Evolutionary conservation across 768 basidiomycete species (phyloP).

Genomic region (Rhizopogon salebrosus): DNA sequence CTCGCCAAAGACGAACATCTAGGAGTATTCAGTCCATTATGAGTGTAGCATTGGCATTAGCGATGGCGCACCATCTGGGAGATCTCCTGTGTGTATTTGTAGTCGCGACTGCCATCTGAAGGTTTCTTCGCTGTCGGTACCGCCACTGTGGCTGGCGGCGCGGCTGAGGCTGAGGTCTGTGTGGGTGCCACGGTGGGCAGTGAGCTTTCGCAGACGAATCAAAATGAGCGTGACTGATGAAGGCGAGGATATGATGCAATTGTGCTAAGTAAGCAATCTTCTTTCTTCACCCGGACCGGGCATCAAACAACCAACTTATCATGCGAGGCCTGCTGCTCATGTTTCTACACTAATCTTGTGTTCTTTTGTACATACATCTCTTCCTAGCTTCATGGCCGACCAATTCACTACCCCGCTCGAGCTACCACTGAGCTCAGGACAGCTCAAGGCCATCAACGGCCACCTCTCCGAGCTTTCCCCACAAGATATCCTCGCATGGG

Average conservation of each 20-base stretch:
- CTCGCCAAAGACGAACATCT: conserved; percentile 98
- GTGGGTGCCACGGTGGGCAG: conserved; percentile 5
- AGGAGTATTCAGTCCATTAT: background rate
- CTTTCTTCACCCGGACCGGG: too few species aligned
- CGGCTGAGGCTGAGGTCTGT: conserved; percentile 2
- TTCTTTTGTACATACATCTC: background rate
- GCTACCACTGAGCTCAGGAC: conserved; percentile 52
- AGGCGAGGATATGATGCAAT: background rate
- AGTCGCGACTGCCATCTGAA: conserved; percentile 40
- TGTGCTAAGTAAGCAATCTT: background rate
- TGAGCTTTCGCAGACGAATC: background rate
- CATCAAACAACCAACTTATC: too few species aligned
- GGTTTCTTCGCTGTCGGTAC: conserved; percentile 5
- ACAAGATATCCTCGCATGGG: conserved; percentile 85
- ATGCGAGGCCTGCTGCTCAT: background rate
- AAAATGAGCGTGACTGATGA: too few species aligned
- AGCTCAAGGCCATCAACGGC: conserved; percentile 66
- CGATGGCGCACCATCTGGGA: conserved; percentile 79
- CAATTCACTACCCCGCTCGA: conserved; percentile 40
- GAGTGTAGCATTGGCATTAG: background rate
- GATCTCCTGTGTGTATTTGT: conserved; percentile 90
- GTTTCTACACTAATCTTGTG: background rate
- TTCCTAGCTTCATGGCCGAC: conserved; percentile 6
- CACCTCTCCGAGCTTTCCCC: conserved; percentile 69
- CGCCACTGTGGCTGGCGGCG: conserved; percentile 7